These are phyloP conservation scores for Saprolegnia diclina DNA, from an alignment of 352 stramenopile species.

Conservation along the genomic window DNA sequence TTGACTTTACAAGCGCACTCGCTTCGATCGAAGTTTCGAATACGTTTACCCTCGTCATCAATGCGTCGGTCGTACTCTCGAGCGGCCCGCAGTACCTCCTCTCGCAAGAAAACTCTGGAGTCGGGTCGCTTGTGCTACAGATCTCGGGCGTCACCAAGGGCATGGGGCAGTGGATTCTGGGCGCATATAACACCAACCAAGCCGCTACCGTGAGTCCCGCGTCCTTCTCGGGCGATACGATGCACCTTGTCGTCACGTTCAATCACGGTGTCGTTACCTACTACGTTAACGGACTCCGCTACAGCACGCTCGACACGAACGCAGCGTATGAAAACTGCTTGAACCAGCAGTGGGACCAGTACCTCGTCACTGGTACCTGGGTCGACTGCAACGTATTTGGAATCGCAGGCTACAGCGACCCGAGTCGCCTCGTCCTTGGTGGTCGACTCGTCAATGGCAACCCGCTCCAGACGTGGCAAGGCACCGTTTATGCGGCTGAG, in stretches of 20 bases:
- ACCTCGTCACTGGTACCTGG: background rate
- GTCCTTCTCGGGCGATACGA: constrained; percentile 1
- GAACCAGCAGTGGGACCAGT: background rate
- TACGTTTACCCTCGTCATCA: constrained; percentile 19
- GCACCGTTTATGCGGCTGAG: background rate
- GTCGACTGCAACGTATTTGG: background rate
- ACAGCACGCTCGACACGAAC: constrained; percentile 3
- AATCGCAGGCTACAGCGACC: background rate
- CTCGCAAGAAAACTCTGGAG: constrained; percentile 1
- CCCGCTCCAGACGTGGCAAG: background rate
- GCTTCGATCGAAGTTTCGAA: background rate
- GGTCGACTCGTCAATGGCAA: background rate
- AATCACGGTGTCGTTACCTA: constrained; percentile 17
- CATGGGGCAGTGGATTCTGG: constrained; percentile 12
- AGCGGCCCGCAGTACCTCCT: constrained; percentile 10
- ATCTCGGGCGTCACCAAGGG: background rate
- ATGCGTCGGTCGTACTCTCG: background rate
- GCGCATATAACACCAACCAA: background rate
- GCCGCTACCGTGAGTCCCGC: background rate
- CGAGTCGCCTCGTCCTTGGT: constrained; percentile 5
- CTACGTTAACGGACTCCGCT: constrained; percentile 17
- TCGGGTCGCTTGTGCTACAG: constrained; percentile 9
- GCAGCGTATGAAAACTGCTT: background rate
- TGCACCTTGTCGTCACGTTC: constrained; percentile 15
- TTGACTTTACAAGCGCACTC: background rate